Evolutionary conservation across 306 rosid species (phyloP), one percentile per base, ranked within the genome.

Genomic region (Psophocarpus tetragonolobus): DNA sequence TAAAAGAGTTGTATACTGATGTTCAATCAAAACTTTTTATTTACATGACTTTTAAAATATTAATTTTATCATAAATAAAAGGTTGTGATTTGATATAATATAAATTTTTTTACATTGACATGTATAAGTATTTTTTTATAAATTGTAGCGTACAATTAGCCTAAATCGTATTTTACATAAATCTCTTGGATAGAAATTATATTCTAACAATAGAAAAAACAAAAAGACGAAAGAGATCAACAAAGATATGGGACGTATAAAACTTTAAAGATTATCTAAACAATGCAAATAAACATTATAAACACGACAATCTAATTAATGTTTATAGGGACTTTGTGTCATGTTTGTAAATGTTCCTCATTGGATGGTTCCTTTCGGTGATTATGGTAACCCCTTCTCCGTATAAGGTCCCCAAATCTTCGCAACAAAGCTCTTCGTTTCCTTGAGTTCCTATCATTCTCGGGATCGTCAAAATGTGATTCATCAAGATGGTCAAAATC

Each of bases 391-490:
- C 84, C 60, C 47, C 74, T 90, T 81, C 93, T 94, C 38, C 87
- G 83, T 68, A 92, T 79, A 61, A 94, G 94, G 81, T 90, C 97
- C 4, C 97, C 97, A 79, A 94, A 92, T 81, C 97, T 91, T 56
- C 91, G 78, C 0, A 92, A 65, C 75, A 94, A 80, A 21, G 96
- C 97, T 60, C 79, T 92, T 81, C 95, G 90, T 69, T 94, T 94
- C 36, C 97, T 87, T 0, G 90, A 87, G 85, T 81, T 89, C 17
- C 80, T 80, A 5, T 88, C 96, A 50, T 54, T 41, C 23, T 92
- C 93, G 0, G 58, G 3, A 12, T 87, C 92, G 57, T 89, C 91
- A 58, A 69, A 83, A 20, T 73, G 83, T 0, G 85, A 72, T 30
- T 83, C 90, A 81, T 84, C 90, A 3, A 81, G 69, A 58, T 84